Conservation (phyloP, 2,329 filamentous ascomycete species). For the Talaromyces sp. region DNA sequence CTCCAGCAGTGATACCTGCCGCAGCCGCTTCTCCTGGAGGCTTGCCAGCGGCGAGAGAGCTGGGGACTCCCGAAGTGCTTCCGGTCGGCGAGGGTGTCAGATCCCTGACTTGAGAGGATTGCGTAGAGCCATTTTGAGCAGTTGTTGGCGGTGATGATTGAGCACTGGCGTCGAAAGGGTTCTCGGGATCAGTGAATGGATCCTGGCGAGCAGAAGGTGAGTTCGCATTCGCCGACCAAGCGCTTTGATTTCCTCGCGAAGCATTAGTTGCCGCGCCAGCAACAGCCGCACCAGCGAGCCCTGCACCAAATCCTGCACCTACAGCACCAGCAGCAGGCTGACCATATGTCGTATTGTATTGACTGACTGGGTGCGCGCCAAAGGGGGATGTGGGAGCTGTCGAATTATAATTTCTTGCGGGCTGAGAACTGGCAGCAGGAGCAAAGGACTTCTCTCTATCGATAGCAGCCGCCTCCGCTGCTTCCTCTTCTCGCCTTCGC, state of each 20-base stretch:
- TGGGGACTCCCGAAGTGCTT: neutral
- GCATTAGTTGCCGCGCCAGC: slow-evolving; percentile 14
- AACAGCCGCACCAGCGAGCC: slow-evolving; percentile 10
- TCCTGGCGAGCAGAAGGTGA: slow-evolving; percentile 24
- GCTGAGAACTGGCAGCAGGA: slow-evolving; percentile 24
- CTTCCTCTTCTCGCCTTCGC: slow-evolving; percentile 7
- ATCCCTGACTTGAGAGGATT: slow-evolving; percentile 35
- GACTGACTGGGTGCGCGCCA: slow-evolving; percentile 76
- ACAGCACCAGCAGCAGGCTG: slow-evolving; percentile 26
- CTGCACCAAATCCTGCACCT: slow-evolving; percentile 15
- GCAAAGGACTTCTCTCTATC: slow-evolving; percentile 60
- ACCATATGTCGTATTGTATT: slow-evolving; percentile 67
- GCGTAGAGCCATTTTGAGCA: slow-evolving; percentile 9
- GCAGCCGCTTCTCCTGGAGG: slow-evolving; percentile 1
- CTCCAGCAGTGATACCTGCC: slow-evolving; percentile 33
- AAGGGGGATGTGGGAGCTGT: slow-evolving; percentile 63
- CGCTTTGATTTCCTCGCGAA: slow-evolving; percentile 22
- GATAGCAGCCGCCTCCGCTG: slow-evolving; percentile 39
- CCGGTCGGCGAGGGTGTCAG: slow-evolving; percentile 20
- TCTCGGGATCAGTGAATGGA: slow-evolving; percentile 51
- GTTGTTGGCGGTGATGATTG: slow-evolving; percentile 33
- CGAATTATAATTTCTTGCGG: slow-evolving; percentile 16
- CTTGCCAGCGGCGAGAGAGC: neutral
- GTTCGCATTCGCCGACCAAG: neutral
- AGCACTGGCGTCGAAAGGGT: slow-evolving; percentile 65